Base-by-base conservation (phyloP, 2,329 filamentous ascomycete species). In the Fusarium irregulare region DNA sequence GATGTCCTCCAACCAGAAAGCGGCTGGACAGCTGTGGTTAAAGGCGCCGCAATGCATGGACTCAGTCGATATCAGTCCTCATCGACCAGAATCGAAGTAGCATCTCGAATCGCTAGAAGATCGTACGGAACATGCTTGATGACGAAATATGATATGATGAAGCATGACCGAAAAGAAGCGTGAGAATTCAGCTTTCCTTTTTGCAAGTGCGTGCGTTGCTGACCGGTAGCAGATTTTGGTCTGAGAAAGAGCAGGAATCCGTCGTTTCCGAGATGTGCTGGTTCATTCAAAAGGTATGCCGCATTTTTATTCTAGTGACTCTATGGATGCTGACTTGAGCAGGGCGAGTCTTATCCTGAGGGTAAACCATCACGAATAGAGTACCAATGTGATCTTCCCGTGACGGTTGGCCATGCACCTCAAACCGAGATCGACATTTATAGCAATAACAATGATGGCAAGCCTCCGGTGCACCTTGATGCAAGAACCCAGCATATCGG, bases 21-120 rank as follows among this genome's bases (percentile, higher is more conserved):
- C 61, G 81, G 83, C 5, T 87, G 85, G 85, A 79, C 80, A 2
- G 83, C 85, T 2, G 83, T 87, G 8, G 84, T 85, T 3, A 82
- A 83, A 34, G 86, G 86, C 9, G 85, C 86, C 16, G 83, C 83
- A 7, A 83, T 85, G 23, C 78, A 81, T 51, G 79, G 79, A 4
- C 74, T 81, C 13, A 73, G 76, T 18, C 77, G 74, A 20, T 77
- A 78, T 42, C 70, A 76, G 34, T 76, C 78, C 5, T 60, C 60
- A 9, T 46, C 76, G 64, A 73, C 73, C 4, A 73, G 75, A 13
- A 72, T 80, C 2, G 73, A 74, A 25, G 73, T 81, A 42, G 73
- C 77, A 21, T 81, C 79, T 41, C 77, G 79, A 46, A 74, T 81
- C 34, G 79, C 79, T 18, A 76, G 79, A 49, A 72, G 76, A 49